A percentile compares a stretch with the other conserved stretches of the same genome.
Evolutionary conservation across 2,329 filamentous ascomycete species (phyloP).

Genomic region (Pyrenochaeta sp.): DNA sequence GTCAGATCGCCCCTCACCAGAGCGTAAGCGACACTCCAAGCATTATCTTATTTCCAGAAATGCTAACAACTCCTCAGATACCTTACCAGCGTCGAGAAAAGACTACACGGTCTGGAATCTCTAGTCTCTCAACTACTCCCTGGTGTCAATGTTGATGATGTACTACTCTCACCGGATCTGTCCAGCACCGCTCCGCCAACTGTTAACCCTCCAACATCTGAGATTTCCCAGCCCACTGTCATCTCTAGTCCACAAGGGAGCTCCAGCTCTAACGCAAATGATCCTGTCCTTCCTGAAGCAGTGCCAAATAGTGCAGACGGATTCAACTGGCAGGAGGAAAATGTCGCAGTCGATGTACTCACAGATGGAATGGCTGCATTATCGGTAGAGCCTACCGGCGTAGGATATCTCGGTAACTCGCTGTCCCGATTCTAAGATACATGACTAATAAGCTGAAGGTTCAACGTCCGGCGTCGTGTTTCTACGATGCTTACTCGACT

Average conservation of each 20-base stretch:
- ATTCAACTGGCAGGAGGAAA: conserved; percentile 36
- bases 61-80: conserved; percentile 14
- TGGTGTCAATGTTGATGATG: conserved; percentile 29
- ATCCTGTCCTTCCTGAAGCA: conserved; percentile 34
- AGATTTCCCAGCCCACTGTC: conserved; percentile 7
- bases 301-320: conserved; percentile 34
- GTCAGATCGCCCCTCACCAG: conserved; percentile 35
- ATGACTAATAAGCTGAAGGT: conserved; percentile 17
- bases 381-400: conserved; percentile 37
- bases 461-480: conserved; percentile 38
- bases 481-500: conserved; percentile 34
- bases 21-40: conserved; percentile 10
- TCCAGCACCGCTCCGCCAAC: conserved; percentile 11
- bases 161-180: conserved; percentile 25
- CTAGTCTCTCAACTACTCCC: conserved; percentile 30
- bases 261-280: conserved; percentile 14
- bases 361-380: conserved; percentile 39
- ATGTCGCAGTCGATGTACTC: conserved; percentile 27
- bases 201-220: conserved; percentile 15
- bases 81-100: conserved; percentile 33
- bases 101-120: conserved; percentile 26
- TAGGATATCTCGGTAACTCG: conserved; percentile 33
- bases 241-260: conserved; percentile 23
- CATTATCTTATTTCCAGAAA: too few relatives aligned
- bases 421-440: background rate